phyloP scores from a whole-genome alignment of 2,329 filamentous ascomycete genomes.

The Ophiostoma ips region DNA sequence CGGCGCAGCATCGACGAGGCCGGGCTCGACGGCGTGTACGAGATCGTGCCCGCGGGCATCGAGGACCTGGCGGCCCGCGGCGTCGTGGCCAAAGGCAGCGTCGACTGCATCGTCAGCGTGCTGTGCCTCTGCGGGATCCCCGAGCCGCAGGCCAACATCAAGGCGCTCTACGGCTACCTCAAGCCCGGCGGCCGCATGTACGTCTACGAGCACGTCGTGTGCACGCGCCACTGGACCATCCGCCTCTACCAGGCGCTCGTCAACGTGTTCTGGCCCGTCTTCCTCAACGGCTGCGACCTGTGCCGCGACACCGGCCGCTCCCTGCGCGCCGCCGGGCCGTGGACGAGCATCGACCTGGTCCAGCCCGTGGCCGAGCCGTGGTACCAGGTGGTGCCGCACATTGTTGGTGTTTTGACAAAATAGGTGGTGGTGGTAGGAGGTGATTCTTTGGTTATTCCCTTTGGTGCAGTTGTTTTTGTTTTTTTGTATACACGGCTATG shows the following conservation, averaged over 20 bases:
- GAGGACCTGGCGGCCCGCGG: constrained; percentile 32
- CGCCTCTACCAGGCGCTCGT: constrained; percentile 36
- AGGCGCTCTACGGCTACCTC: constrained; percentile 40
- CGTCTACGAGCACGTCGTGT: constrained; percentile 45
- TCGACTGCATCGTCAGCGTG: constrained; percentile 47
- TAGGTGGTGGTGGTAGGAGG: constrained; percentile 14
- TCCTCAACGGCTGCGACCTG: constrained; percentile 38
- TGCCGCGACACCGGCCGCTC: constrained; percentile 32
- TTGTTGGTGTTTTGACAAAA: constrained; percentile 39
- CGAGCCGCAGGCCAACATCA: constrained; percentile 40
- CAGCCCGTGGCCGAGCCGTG: constrained; percentile 27
- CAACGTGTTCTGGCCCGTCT: constrained; percentile 37
- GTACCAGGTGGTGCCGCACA: constrained; percentile 32
- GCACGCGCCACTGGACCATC: constrained; percentile 26
- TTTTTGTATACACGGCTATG: not conserved
- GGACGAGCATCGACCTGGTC: constrained; percentile 34
- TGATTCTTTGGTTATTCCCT: not conserved
- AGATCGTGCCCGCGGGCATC: constrained; percentile 48
- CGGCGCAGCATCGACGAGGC: constrained; percentile 32
- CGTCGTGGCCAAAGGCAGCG: constrained; percentile 35
- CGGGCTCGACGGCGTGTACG: constrained; percentile 42
- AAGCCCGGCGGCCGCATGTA: constrained; percentile 51
- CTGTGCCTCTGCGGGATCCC: constrained; percentile 52
- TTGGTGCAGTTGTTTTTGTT: not conserved
- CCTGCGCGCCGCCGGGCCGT: constrained; percentile 35